These are phyloP conservation scores for Lathyrus aphaca DNA, from an alignment of 306 rosid genomes.

Conservation along the genomic window DNA sequence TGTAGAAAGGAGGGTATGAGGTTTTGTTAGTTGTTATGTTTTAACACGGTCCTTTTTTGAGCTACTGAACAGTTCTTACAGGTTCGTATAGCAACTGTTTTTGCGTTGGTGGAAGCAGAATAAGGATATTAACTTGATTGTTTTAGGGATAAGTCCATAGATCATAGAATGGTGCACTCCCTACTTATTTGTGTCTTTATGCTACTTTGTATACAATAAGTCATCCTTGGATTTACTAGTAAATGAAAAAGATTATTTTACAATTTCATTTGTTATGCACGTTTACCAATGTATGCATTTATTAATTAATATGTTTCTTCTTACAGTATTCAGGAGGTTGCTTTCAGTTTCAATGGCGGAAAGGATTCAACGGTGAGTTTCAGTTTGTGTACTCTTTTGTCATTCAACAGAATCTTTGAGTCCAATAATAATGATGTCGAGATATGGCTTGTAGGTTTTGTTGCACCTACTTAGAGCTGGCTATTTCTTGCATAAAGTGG, in stretches of 20 bases:
- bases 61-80: neutral
- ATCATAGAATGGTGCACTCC: neutral
- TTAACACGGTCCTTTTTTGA: neutral
- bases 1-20: neutral
- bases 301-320: slow-evolving; percentile 38
- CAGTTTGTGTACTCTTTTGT: slow-evolving; percentile 30
- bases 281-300: slow-evolving; percentile 22
- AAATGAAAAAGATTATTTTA: slow-evolving; percentile 22
- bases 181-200: slow-evolving; percentile 22
- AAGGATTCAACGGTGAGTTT: slow-evolving; percentile 94
- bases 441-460: slow-evolving; percentile 70
- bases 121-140: slow-evolving; percentile 29
- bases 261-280: slow-evolving; percentile 26
- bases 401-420: slow-evolving; percentile 24
- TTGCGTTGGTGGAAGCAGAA: neutral
- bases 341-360: slow-evolving; percentile 98
- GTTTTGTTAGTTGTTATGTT: neutral
- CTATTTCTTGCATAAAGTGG: slow-evolving; percentile 73
- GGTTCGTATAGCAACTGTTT: neutral
- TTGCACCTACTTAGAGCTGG: slow-evolving; percentile 95
- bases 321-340: slow-evolving; percentile 81
- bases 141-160: slow-evolving; percentile 15
- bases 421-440: slow-evolving; percentile 35
- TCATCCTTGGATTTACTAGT: slow-evolving; percentile 10
- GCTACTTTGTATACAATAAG: slow-evolving; percentile 19